A percentile compares a stretch with the other conserved stretches of the same genome.
Conservation (phyloP, 495 filamentous ascomycete genomes). For the Neurospora sp. region DNA sequence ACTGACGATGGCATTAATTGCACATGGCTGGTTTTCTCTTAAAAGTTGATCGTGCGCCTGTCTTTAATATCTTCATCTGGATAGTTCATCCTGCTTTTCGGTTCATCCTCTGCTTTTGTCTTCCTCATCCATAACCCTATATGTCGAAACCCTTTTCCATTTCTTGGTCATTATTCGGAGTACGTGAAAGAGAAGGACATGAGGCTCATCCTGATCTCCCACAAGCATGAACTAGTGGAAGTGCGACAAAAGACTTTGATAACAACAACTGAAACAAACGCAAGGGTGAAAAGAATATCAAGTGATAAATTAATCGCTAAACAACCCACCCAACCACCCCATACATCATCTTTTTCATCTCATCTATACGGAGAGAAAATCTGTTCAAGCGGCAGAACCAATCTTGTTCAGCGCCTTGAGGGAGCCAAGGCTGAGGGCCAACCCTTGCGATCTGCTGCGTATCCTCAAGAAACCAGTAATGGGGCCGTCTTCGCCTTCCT, state of each 20-base stretch:
- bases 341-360: background rate
- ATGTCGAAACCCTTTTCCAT: background rate
- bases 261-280: background rate
- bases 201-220: background rate
- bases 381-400: slow-evolving; percentile 36
- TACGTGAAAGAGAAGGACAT: background rate
- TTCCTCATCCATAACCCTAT: background rate
- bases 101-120: background rate
- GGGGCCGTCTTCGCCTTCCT: slow-evolving; percentile 89
- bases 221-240: background rate
- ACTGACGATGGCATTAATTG: too few species aligned
- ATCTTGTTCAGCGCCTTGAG: slow-evolving; percentile 92
- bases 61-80: background rate
- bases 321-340: background rate
- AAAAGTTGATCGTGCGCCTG: background rate
- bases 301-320: background rate
- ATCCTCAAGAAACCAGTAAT: slow-evolving; percentile 99
- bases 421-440: slow-evolving; percentile 87
- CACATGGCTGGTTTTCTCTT: background rate
- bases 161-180: background rate
- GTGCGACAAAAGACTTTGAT: background rate
- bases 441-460: slow-evolving; percentile 90
- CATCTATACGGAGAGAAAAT: background rate
- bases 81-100: background rate
- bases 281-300: background rate